Evolutionary conservation across 352 stramenopile genomes (phyloP), one percentile per base, ranked within the genome.

Genomic region (Pythium phragmitis): DNA sequence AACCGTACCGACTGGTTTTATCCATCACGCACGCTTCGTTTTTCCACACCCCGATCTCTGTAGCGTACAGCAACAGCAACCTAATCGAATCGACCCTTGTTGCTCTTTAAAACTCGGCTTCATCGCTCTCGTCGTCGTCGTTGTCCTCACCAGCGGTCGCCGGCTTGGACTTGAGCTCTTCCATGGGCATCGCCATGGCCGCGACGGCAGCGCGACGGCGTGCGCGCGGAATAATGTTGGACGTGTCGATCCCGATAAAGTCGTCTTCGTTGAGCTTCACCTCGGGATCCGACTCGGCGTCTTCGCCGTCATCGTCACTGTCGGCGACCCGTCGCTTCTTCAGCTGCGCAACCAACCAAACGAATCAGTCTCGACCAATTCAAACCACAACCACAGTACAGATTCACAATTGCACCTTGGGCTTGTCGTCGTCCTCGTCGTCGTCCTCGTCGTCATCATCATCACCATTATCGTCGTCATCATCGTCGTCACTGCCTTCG

Each of bases 211-310:
- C 86, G 42, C 86, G 84, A 60, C 86, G 86, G 41, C 75, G 74
- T 11, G 86, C 74, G 39, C 86, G 84, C 19, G 86, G 86, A 64
- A 95, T 95, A 64, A 95, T 95, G 69, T 93, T 93, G 57, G 80
- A 80, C 68, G 86, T 88, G 70, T 95, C 86, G 43, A 95, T 74
- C 14, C 81, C 86, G 33, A 93, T 75, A 11, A 93, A 86, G 60
- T 95, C 86, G 76, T 95, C 86, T 45, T 92, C 79, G 62, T 89
- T 95, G 59, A 95, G 75, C 72, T 91, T 95, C 49, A 95, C 73
- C 50, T 92, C 78, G 2, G 75, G 65, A 46, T 93, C 86, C 54
- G 83, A 90, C 52, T 85, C 81, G 43, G 80, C 75, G 23, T 77
- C 80, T 26, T 82, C 77, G 50, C 80, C 79, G 11, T 81, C 84